phyloP scores from a whole-genome alignment of 176 grass and related monocot genomes.

The Cenchrus americanus region DNA sequence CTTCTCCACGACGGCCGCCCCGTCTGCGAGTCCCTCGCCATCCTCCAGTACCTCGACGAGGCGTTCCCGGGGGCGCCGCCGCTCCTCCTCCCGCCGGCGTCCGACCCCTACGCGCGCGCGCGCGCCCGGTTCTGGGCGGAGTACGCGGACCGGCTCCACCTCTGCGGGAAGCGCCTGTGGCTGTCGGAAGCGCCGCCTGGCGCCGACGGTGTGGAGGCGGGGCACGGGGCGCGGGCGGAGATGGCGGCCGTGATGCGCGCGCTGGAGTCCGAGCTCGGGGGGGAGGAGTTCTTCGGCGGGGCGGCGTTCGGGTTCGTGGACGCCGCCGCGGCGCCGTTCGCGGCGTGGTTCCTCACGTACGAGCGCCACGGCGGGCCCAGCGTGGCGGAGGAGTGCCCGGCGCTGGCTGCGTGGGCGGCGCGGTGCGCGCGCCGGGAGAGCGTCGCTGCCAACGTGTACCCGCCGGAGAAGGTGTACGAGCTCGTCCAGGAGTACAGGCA shows the following conservation, averaged over 20 bases:
- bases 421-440: conserved; percentile 47
- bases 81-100: no score
- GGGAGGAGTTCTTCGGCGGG: conserved; percentile 43
- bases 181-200: neutral
- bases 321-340: conserved; percentile 35
- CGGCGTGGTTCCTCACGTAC: conserved; percentile 40
- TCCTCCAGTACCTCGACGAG: conserved; percentile 70
- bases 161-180: no score
- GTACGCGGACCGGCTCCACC: no score
- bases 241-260: conserved; percentile 32
- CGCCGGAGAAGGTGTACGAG: conserved; percentile 44
- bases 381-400: conserved; percentile 33
- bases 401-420: conserved; percentile 47
- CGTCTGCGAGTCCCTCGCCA: conserved; percentile 66
- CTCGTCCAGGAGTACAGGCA: conserved; percentile 26
- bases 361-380: conserved; percentile 40
- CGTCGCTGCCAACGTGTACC: conserved; percentile 33
- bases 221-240: conserved; percentile 34
- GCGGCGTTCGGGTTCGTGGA: conserved; percentile 51
- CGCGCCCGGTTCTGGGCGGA: no score
- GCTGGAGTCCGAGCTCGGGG: conserved; percentile 48
- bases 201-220: neutral
- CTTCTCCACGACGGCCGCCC: conserved; percentile 54
- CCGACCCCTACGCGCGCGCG: no score
- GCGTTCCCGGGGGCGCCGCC: neutral